Conservation (phyloP, 306 rosid species). For the Crotalaria pallida region DNA sequence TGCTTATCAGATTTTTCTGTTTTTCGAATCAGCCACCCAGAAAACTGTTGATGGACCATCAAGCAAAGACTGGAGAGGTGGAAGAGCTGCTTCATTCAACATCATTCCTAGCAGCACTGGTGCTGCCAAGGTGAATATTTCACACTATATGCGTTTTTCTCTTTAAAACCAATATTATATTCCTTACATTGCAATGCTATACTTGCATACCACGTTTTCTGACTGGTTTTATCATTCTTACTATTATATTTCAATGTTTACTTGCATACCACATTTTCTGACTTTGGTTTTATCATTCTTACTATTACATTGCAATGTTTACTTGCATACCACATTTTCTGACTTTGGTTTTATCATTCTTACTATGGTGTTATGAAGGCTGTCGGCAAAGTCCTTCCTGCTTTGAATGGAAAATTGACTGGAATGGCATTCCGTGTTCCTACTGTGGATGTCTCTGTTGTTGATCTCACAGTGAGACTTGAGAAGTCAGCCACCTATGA, state of each 20-base stretch:
- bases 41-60: conserved; percentile 96
- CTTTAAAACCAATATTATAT: accelerated
- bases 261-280: no score
- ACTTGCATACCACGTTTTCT: no score
- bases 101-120: conserved; percentile 97
- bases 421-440: conserved; percentile 89
- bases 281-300: no score
- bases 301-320: neutral
- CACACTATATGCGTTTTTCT: neutral
- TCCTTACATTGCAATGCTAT: no score
- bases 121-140: conserved; percentile 70
- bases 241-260: no score
- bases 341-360: neutral
- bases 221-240: no score
- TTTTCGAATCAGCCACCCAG: conserved; percentile 59
- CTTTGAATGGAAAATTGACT: conserved; percentile 71
- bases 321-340: neutral
- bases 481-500: conserved; percentile 51
- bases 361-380: conserved; percentile 32
- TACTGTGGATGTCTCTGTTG: conserved; percentile 71
- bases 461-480: conserved; percentile 73
- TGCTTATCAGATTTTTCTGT: neutral
- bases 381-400: conserved; percentile 69
- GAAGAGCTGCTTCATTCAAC: conserved; percentile 90
- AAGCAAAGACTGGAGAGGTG: conserved; percentile 90